Evolutionary conservation across 129 eudicot species (phyloP).

Genomic region (Dittrichia graveolens): DNA sequence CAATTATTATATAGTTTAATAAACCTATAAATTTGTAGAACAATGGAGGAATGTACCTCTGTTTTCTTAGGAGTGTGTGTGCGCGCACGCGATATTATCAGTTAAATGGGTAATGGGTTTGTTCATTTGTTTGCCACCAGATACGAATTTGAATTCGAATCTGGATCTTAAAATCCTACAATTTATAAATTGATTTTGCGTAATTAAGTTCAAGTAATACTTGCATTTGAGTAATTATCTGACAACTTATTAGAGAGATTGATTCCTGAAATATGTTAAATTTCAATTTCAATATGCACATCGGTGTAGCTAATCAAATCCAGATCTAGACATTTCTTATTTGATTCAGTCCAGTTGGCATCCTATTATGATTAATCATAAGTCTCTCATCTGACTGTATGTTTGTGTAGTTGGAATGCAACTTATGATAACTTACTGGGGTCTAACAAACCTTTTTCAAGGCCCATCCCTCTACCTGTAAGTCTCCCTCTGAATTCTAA

Average conservation of each 20-base stretch:
- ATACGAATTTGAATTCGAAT: background rate
- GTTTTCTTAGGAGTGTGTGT: background rate
- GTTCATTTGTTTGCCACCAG: background rate
- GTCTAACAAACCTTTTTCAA: constrained; percentile 69
- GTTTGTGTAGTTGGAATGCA: constrained; percentile 63
- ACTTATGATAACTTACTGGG: constrained; percentile 82
- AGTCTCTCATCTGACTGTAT: background rate
- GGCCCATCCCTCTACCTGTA: constrained; percentile 75
- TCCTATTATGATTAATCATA: background rate
- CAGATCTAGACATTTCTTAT: too few relatives aligned
- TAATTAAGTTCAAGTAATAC: too few relatives aligned
- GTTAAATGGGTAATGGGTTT: too few relatives aligned
- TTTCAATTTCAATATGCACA: background rate
- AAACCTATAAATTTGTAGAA: background rate
- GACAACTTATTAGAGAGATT: too few relatives aligned
- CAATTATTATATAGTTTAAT: background rate
- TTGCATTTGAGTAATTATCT: too few relatives aligned
- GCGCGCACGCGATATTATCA: too few relatives aligned
- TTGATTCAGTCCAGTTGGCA: too few relatives aligned
- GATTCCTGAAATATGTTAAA: background rate
- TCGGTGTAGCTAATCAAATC: too few relatives aligned
- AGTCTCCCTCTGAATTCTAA: constrained; percentile 29
- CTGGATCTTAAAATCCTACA: background rate
- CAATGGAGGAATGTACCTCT: background rate
- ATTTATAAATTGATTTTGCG: background rate